A percentile compares a stretch with the other conserved stretches of the same genome.
phyloP scores from a whole-genome alignment of 2,329 filamentous ascomycete genomes.

The Ophiocordyceps camponoti-saundersi region DNA sequence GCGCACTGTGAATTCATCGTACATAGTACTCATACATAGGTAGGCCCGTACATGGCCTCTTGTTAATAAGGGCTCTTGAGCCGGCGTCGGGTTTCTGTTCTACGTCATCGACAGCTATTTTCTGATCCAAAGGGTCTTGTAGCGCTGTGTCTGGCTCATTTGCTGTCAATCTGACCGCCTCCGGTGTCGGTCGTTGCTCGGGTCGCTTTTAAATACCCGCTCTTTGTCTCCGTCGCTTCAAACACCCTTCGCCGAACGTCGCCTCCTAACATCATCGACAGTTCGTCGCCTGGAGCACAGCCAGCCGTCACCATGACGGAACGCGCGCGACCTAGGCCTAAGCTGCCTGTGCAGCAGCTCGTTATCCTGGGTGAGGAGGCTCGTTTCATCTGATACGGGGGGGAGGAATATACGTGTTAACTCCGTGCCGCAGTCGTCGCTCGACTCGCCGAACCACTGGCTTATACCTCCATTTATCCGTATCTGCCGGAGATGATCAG shows the following conservation, averaged over 20 bases:
- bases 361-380: slow-evolving; percentile 55
- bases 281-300: neutral
- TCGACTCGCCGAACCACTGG: slow-evolving; percentile 59
- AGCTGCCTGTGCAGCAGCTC: slow-evolving; percentile 62
- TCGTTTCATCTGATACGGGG: neutral
- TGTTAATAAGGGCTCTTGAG: neutral
- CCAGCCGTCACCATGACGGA: neutral
- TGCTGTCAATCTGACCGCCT: neutral
- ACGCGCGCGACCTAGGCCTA: slow-evolving; percentile 25
- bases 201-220: too few species aligned
- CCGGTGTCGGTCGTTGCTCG: neutral
- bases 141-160: neutral
- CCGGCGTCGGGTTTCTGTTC: neutral
- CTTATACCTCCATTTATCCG: slow-evolving; percentile 56
- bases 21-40: too few species aligned
- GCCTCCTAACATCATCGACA: neutral
- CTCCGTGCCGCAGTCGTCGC: slow-evolving; percentile 43
- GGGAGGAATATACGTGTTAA: slow-evolving; percentile 2
- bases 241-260: neutral
- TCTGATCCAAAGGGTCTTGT: neutral
- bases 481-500: slow-evolving; percentile 68
- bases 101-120: neutral
- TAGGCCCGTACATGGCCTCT: neutral
- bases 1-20: too few species aligned
- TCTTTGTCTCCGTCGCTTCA: neutral